Conservation (phyloP, 331 rosid species). For the Malus hybrid region DNA sequence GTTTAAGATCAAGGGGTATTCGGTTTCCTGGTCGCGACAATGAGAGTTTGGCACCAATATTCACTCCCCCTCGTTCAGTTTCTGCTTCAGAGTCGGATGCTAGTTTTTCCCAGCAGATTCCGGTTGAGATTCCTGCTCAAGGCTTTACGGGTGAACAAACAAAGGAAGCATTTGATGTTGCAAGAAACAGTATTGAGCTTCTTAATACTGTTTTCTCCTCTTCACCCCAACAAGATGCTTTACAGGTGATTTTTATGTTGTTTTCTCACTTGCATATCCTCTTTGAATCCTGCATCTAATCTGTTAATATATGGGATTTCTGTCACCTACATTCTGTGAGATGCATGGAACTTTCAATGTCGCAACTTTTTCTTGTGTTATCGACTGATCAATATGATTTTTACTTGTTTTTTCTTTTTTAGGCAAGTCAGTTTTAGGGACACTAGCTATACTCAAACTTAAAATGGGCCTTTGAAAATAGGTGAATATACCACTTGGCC, state of each 20-base stretch:
- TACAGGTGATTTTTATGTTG: slow-evolving; percentile 42
- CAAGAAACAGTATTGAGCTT: slow-evolving; percentile 92
- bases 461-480: background rate
- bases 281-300: background rate
- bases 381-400: background rate
- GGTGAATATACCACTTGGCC: background rate
- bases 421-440: background rate
- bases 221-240: slow-evolving; percentile 82
- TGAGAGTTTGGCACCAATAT: slow-evolving; percentile 96
- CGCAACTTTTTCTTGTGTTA: background rate
- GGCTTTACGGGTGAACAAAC: slow-evolving; percentile 68
- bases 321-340: background rate
- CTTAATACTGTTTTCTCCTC: slow-evolving; percentile 83
- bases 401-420: background rate
- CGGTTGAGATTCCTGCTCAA: slow-evolving; percentile 41
- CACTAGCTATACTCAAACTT: background rate
- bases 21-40: slow-evolving; percentile 94
- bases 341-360: background rate
- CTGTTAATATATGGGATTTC: background rate
- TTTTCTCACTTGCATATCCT: slow-evolving; percentile 12
- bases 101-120: slow-evolving; percentile 40
- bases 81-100: slow-evolving; percentile 46
- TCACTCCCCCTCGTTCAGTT: slow-evolving; percentile 77
- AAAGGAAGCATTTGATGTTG: slow-evolving; percentile 91
- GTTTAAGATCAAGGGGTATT: slow-evolving; percentile 87